Percentiles rank a stretch among this genome's conserved stretches.
These are phyloP conservation scores for Saccharomycopsis amapae DNA, from an alignment of 805 yeast genomes.

Conservation along the genomic window DNA sequence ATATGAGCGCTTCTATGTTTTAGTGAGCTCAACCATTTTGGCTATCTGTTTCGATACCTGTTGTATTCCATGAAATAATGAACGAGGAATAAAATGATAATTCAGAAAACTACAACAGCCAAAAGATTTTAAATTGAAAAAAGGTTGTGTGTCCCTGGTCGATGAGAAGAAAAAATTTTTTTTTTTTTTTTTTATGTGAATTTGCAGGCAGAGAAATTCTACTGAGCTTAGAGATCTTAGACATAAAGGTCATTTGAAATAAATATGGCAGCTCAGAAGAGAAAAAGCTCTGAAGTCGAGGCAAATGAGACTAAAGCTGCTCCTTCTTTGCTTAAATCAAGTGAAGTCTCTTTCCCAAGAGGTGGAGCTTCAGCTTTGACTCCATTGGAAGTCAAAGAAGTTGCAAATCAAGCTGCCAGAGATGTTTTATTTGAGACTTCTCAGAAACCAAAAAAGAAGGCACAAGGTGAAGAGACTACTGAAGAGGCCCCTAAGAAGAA, in stretches of 20 bases:
- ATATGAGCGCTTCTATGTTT: no score
- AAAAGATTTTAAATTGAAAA: no score
- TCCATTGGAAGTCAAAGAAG: conserved; percentile 86
- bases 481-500: conserved; percentile 34
- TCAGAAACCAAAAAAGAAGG: conserved; percentile 10
- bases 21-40: no score
- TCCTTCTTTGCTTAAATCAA: conserved; percentile 32
- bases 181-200: not conserved
- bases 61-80: no score
- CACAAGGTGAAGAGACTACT: not conserved
- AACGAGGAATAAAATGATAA: no score
- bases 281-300: conserved; percentile 6
- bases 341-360: conserved; percentile 69
- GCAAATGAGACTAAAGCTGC: not conserved
- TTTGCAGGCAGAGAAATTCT: not conserved
- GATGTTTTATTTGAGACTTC: conserved; percentile 65
- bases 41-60: no score
- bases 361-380: conserved; percentile 87
- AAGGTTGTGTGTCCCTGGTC: no score
- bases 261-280: conserved; percentile 9
- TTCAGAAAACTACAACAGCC: no score
- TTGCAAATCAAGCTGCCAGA: conserved; percentile 83
- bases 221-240: not conserved
- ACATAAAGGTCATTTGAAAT: not conserved
- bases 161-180: not conserved